A percentile compares a stretch with the other conserved stretches of the same genome.
phyloP scores from a whole-genome alignment of 805 yeast species.

The Metschnikowia peoriensis region DNA sequence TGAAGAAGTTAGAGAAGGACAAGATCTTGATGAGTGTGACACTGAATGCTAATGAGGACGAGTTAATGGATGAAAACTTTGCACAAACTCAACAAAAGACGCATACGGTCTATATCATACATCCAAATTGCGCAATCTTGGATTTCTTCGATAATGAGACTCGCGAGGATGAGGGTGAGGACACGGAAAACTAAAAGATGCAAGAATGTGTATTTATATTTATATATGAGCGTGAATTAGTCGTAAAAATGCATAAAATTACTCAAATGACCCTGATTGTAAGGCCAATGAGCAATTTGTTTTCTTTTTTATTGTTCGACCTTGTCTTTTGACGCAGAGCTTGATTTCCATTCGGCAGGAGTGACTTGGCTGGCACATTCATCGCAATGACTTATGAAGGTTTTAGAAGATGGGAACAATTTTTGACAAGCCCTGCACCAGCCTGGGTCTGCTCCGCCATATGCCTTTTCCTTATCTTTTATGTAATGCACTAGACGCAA shows the following conservation, averaged over 20 bases:
- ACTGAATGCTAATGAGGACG: slow-evolving; percentile 32
- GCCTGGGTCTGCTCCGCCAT: slow-evolving; percentile 49
- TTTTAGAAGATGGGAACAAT: slow-evolving; percentile 52
- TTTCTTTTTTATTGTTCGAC: neutral
- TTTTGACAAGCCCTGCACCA: slow-evolving; percentile 65
- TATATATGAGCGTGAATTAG: neutral
- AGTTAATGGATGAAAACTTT: slow-evolving; percentile 13
- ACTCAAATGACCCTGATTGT: too few relatives aligned
- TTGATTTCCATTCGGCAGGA: slow-evolving; percentile 12
- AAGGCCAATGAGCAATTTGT: neutral
- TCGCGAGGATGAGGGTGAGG: slow-evolving; percentile 8
- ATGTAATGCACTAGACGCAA: slow-evolving; percentile 66
- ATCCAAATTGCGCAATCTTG: slow-evolving; percentile 81
- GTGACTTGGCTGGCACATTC: slow-evolving; percentile 48
- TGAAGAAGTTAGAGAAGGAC: slow-evolving; percentile 80
- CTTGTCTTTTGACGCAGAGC: neutral
- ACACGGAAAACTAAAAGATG: neutral
- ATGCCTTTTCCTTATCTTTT: slow-evolving; percentile 38
- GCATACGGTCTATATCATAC: slow-evolving; percentile 44
- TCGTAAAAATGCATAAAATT: slow-evolving; percentile 1
- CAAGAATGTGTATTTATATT: neutral
- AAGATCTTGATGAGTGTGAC: slow-evolving; percentile 66
- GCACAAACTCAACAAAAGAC: slow-evolving; percentile 9
- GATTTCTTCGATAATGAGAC: slow-evolving; percentile 51
- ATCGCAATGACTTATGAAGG: slow-evolving; percentile 62